Base-by-base conservation (phyloP, 2,329 filamentous ascomycete genomes). In the Diaporthe citriasiana region DNA sequence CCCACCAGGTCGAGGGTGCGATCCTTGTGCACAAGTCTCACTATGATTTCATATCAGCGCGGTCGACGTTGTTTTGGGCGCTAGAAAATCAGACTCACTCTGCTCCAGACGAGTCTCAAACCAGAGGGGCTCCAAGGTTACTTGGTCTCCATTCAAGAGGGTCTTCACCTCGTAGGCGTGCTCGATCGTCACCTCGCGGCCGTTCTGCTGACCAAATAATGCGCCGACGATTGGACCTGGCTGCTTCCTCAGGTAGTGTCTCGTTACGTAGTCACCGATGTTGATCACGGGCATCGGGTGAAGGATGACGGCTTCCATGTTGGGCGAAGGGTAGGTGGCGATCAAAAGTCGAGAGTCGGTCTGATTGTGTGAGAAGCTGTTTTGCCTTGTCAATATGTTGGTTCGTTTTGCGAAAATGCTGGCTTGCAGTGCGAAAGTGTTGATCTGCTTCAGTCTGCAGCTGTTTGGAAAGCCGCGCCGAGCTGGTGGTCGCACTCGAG, bases 221-320 rank as follows among this genome's bases (percentile, higher is more conserved):
- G 93, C 95, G 73, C 97, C 97, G 4, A 96, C 90, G 25, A 98
- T 89, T 22, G 95, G 95, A 0, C 94, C 94, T 25, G 87, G 82
- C 79, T 95, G 92, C 70, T 91, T 87, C 74, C 97, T 91, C 73
- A 98, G 89, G 1, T 93, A 94, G 83, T 98, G 95, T 75, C 97
- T 91, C 74, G 96, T 97, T 82, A 98, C 95, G 83, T 97, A 97
- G 84, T 99, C 97, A 78, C 96, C 98, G 79, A 99, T 97, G 77
- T 94, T 97, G 84, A 99, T 94, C 77, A 98, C 93, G 70, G 98
- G 95, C 65, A 99, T 92, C 35, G 97, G 97, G 80, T 99, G 97
- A 25, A 99, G 91, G 78, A 95, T 91, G 47, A 70, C 74, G 42
- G 73, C 70, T 68, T 74, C 72, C 74, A 75, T 75, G 6, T 47